Conservation (phyloP, 768 basidiomycete genomes). For the Cystobasidium tubakii region DNA sequence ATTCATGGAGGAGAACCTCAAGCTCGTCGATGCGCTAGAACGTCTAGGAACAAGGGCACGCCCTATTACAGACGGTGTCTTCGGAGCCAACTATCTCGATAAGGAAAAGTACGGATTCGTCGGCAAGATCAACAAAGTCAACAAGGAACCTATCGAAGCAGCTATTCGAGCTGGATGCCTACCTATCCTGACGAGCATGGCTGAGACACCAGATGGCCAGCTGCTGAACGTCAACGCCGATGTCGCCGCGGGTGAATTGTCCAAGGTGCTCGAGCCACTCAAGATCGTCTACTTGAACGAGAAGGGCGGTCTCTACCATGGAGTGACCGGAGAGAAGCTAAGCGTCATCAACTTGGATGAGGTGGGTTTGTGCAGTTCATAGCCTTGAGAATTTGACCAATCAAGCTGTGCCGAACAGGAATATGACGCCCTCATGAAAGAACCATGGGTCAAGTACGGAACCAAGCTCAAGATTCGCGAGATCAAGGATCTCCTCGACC, state of each 20-base stretch:
- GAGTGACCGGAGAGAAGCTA: conserved; percentile 90
- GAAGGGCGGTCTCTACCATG: conserved; percentile 96
- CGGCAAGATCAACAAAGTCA: conserved; percentile 86
- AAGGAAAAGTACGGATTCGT: conserved; percentile 90
- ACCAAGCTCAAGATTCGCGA: conserved; percentile 98
- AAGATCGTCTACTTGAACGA: conserved; percentile 99
- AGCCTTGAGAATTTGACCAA: not conserved
- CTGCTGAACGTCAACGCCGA: conserved; percentile 99
- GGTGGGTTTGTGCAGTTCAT: conserved; percentile 53
- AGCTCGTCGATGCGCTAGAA: conserved; percentile 86
- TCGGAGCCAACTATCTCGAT: conserved; percentile 94
- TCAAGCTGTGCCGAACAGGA: conserved; percentile 56
- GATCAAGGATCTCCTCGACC: conserved; percentile 97
- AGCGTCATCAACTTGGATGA: conserved; percentile 97
- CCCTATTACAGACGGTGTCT: conserved; percentile 95
- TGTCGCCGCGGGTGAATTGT: conserved; percentile 93
- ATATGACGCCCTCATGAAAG: conserved; percentile 92
- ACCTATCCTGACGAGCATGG: conserved; percentile 89
- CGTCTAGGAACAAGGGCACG: conserved; percentile 91
- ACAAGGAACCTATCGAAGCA: conserved; percentile 94
- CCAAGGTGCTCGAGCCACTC: conserved; percentile 94
- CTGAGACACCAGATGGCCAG: conserved; percentile 92
- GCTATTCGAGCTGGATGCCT: conserved; percentile 92
- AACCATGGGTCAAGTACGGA: conserved; percentile 97
- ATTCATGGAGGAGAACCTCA: conserved; percentile 94